A percentile compares a stretch with the other conserved stretches of the same genome.
Conservation (phyloP, 306 rosid species). For the Lotus japonicus region DNA sequence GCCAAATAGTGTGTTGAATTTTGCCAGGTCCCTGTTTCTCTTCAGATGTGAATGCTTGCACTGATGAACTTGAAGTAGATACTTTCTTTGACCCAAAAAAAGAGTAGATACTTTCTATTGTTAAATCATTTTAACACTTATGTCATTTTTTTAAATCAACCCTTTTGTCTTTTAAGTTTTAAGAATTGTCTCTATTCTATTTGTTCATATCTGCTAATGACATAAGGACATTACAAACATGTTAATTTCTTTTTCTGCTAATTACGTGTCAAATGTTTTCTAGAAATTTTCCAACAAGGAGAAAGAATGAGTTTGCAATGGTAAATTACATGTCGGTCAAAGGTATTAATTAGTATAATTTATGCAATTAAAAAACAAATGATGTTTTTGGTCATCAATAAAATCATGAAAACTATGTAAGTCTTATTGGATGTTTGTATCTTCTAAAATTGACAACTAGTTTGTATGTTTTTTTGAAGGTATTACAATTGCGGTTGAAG, state of each 20-base stretch:
- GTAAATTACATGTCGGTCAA: neutral
- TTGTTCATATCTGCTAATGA: neutral
- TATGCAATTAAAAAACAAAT: no score
- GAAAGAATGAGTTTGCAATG: neutral
- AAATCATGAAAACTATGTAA: neutral
- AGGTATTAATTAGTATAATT: neutral
- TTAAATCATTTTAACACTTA: neutral
- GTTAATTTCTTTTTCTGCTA: neutral
- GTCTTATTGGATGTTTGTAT: neutral
- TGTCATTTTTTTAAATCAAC: no score
- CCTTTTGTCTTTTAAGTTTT: neutral
- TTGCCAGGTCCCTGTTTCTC: no score
- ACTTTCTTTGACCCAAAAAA: no score
- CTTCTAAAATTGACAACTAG: neutral
- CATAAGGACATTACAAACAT: no score
- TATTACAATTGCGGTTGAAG: neutral
- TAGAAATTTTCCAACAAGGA: neutral
- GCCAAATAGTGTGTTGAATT: no score
- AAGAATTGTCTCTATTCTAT: neutral
- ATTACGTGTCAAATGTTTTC: neutral
- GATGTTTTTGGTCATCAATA: no score
- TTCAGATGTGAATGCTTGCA: no score
- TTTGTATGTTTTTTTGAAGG: neutral
- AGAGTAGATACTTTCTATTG: neutral
- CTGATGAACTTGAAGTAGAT: no score